Percentiles rank a stretch among this genome's conserved stretches.
Evolutionary conservation across 331 rosid genomes (phyloP).

Genomic region (Arachis monticola): DNA sequence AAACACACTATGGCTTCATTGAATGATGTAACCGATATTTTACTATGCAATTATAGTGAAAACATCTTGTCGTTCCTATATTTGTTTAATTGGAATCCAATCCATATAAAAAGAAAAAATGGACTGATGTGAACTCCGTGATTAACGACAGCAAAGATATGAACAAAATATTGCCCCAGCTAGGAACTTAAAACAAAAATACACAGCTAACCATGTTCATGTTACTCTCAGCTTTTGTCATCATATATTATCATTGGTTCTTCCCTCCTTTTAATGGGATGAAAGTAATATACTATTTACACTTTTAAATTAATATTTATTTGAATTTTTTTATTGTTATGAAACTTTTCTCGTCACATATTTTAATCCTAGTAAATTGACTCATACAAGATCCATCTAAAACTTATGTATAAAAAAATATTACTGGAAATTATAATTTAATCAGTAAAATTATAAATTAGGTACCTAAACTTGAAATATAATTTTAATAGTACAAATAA

Average conservation of each 20-base stretch:
- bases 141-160: constrained; percentile 25
- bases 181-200: background rate
- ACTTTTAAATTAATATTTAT: too few species aligned
- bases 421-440: too few species aligned
- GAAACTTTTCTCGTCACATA: too few species aligned
- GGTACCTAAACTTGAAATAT: too few species aligned
- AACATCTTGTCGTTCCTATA: background rate
- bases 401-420: too few species aligned
- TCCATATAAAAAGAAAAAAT: background rate
- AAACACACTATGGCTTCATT: background rate
- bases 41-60: background rate
- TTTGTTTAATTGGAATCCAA: background rate
- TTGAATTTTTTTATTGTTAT: too few species aligned
- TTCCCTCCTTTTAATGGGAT: constrained; percentile 9
- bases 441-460: too few species aligned
- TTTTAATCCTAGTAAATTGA: too few species aligned
- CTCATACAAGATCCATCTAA: too few species aligned
- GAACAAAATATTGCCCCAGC: constrained; percentile 21
- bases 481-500: too few species aligned
- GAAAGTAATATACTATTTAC: background rate
- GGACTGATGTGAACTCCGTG: background rate
- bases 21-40: background rate
- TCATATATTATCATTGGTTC: background rate
- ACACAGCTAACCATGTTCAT: background rate
- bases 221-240: constrained; percentile 18